A percentile compares a stretch with the other conserved stretches of the same genome.
These are phyloP conservation scores for Xerophyta viscosa DNA, from an alignment of 106 monocot species.

Conservation along the genomic window DNA sequence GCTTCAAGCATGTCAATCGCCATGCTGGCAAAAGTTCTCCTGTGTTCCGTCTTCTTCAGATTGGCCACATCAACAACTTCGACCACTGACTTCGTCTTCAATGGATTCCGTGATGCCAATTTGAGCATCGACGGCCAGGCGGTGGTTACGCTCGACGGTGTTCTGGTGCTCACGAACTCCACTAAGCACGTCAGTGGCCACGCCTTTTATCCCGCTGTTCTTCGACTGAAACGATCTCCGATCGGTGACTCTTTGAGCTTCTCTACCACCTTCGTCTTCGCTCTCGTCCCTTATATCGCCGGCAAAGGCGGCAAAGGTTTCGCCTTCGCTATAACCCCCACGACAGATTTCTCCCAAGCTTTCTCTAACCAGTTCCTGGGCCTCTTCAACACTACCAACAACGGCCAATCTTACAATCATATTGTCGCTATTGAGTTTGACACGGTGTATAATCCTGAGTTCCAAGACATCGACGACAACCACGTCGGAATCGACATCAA, in stretches of 20 bases:
- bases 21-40: no score
- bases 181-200: constrained; percentile 12
- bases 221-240: constrained; percentile 4
- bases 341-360: constrained; percentile 8
- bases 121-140: constrained; percentile 25
- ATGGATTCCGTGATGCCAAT: background rate
- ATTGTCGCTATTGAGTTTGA: constrained; percentile 39
- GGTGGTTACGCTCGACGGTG: constrained; percentile 10
- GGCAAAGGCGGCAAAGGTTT: constrained; percentile 22
- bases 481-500: constrained; percentile 48
- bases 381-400: constrained; percentile 12
- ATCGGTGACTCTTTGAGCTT: constrained; percentile 13
- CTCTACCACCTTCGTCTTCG: constrained; percentile 44
- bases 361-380: constrained; percentile 17
- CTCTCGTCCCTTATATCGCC: constrained; percentile 5
- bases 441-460: constrained; percentile 20
- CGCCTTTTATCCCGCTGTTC: constrained; percentile 19
- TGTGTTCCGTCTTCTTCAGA: no score
- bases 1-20: no score
- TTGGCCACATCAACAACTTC: no score
- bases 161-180: constrained; percentile 30
- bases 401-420: constrained; percentile 22
- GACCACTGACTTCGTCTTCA: background rate
- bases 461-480: constrained; percentile 29
- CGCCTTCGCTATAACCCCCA: constrained; percentile 25